Evolutionary conservation across 2,329 filamentous ascomycete species (phyloP).

Genomic region (Dothidotthia symphoricarpi): DNA sequence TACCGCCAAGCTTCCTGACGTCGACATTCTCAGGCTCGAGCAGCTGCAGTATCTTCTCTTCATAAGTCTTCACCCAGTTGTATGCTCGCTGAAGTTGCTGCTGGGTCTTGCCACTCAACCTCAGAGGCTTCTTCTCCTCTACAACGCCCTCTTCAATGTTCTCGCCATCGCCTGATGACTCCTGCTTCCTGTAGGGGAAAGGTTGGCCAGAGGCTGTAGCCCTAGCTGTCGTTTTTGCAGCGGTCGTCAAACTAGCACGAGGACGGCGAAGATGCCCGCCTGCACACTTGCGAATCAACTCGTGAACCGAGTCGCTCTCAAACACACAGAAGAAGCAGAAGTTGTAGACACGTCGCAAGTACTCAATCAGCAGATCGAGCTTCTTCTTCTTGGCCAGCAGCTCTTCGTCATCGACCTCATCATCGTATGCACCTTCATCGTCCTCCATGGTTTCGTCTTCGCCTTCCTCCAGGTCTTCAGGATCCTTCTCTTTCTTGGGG

Average conservation of each 20-base stretch:
- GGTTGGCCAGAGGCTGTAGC: constrained; percentile 80
- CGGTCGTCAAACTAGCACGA: constrained; percentile 75
- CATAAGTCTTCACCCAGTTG: constrained; percentile 98
- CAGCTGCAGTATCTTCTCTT: constrained; percentile 92
- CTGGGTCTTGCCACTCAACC: constrained; percentile 71
- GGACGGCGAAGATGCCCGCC: constrained; percentile 95
- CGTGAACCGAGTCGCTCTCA: constrained; percentile 94
- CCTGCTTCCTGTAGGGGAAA: constrained; percentile 80
- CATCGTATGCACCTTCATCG: constrained; percentile 64
- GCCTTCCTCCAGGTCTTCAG: constrained; percentile 69
- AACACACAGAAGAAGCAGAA: constrained; percentile 99
- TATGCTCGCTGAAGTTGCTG: constrained; percentile 92
- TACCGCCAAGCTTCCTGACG: constrained; percentile 86
- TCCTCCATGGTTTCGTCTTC: constrained; percentile 63
- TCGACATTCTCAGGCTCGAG: constrained; percentile 87
- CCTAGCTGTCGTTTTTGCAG: constrained; percentile 79
- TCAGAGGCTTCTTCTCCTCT: constrained; percentile 69
- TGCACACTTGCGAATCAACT: constrained; percentile 91
- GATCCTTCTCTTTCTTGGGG: constrained; percentile 61
- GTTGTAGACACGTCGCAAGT: constrained; percentile 92
- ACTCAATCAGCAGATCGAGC: constrained; percentile 92
- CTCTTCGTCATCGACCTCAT: constrained; percentile 88
- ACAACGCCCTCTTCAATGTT: constrained; percentile 63
- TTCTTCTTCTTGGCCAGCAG: constrained; percentile 93
- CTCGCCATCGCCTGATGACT: constrained; percentile 62